phyloP scores from a whole-genome alignment of 2,329 filamentous ascomycete species.

The Ophiocordyceps camponoti-rufipedis region DNA sequence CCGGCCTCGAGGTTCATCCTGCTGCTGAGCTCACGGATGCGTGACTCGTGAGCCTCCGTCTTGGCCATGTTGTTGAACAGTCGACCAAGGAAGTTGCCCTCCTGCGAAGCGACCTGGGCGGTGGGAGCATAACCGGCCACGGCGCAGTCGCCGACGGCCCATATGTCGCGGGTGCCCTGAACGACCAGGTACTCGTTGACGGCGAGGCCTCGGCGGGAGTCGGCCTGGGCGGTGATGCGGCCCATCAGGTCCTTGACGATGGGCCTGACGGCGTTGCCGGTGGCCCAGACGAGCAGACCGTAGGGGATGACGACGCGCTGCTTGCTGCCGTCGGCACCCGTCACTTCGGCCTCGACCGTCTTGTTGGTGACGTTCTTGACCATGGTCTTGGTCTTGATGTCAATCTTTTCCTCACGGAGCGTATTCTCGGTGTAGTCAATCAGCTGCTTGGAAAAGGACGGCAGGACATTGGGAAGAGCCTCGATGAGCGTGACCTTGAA shows the following conservation, averaged over 20 bases:
- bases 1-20: conserved; percentile 41
- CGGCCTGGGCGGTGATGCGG: conserved; percentile 85
- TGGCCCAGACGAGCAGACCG: conserved; percentile 94
- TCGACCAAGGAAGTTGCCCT: conserved; percentile 83
- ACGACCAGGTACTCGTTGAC: conserved; percentile 99
- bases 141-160: conserved; percentile 94
- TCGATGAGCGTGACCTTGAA: conserved; percentile 97
- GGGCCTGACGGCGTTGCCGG: conserved; percentile 81
- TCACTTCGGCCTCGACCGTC: conserved; percentile 77
- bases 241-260: conserved; percentile 82
- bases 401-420: conserved; percentile 96
- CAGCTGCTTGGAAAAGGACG: conserved; percentile 96
- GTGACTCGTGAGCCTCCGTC: conserved; percentile 63
- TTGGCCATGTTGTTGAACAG: conserved; percentile 99
- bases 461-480: conserved; percentile 87
- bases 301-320: conserved; percentile 69
- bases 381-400: conserved; percentile 96
- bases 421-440: conserved; percentile 99
- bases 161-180: conserved; percentile 90
- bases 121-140: conserved; percentile 96
- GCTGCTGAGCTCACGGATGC: conserved; percentile 52
- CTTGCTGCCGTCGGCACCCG: conserved; percentile 70
- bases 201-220: conserved; percentile 82
- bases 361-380: conserved; percentile 94
- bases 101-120: conserved; percentile 88